phyloP scores from a whole-genome alignment of 345 rosid species.

The Ricinus communis region DNA sequence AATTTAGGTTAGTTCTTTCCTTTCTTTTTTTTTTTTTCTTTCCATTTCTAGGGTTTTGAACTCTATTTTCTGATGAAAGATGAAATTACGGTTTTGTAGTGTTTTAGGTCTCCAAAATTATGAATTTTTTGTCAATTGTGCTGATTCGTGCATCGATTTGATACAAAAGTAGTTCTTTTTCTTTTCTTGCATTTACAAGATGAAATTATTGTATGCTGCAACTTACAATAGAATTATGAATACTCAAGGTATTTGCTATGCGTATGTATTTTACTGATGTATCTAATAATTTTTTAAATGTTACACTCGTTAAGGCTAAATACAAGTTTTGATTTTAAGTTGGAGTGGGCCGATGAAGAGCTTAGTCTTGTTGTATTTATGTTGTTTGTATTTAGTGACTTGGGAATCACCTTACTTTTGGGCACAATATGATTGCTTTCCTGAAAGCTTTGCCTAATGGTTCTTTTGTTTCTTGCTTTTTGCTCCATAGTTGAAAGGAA shows the following conservation, averaged over 20 bases:
- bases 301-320: too few species aligned
- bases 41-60: conserved; percentile 29
- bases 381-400: background rate
- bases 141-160: background rate
- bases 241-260: too few species aligned
- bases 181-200: too few species aligned
- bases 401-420: background rate
- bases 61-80: background rate
- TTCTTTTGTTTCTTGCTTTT: background rate
- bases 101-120: background rate
- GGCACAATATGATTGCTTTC: background rate
- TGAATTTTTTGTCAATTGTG: background rate
- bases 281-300: too few species aligned
- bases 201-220: too few species aligned
- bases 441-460: background rate
- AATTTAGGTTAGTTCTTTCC: conserved; percentile 34
- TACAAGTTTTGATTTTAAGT: too few species aligned
- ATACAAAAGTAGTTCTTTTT: too few species aligned
- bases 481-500: background rate
- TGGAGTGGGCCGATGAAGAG: background rate
- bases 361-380: background rate
- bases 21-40: background rate
- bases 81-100: background rate
- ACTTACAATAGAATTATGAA: too few species aligned
- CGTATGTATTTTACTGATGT: too few species aligned